Evolutionary conservation across 192 early-diverging fungal genomes (phyloP).

Genomic region (Borealophlyctis nickersoniae): DNA sequence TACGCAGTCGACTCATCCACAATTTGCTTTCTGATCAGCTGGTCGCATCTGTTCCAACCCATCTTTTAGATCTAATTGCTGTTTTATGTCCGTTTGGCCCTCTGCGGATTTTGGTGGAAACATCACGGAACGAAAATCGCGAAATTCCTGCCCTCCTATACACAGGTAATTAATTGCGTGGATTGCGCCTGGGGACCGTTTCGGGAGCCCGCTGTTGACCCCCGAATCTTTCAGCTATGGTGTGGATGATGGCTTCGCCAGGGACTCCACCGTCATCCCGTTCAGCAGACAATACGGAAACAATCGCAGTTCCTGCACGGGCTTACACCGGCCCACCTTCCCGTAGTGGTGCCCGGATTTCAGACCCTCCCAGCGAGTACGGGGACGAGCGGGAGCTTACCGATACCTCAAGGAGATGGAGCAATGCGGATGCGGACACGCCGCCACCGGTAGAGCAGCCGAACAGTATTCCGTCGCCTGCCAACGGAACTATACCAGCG

Average conservation of each 20-base stretch:
- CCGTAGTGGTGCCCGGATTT: background rate
- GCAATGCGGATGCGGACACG: conserved; percentile 3
- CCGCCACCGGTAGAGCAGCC: too few species aligned
- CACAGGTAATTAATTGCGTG: conserved; percentile 33
- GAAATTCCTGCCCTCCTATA: conserved; percentile 78
- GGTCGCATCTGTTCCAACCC: background rate
- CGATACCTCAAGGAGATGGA: conserved; percentile 4
- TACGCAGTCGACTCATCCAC: too few species aligned
- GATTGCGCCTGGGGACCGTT: conserved; percentile 6
- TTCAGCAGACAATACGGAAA: conserved; percentile 52
- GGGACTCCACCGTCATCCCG: conserved; percentile 10
- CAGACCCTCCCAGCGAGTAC: conserved; percentile 8
- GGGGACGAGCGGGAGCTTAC: conserved; percentile 10
- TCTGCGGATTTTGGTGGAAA: conserved; percentile 74
- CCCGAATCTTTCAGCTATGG: conserved; percentile 25
- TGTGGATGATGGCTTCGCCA: conserved; percentile 75
- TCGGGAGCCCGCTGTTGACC: background rate
- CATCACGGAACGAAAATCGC: conserved; percentile 64
- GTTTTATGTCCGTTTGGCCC: conserved; percentile 90
- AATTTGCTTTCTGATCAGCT: background rate
- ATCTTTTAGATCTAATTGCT: conserved; percentile 71
- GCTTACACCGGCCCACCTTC: conserved; percentile 22
- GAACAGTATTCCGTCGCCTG: background rate
- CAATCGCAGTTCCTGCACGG: conserved; percentile 39
- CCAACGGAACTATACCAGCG: background rate